Conservation (phyloP, 805 yeast species). For the Crinitomyces ghanaensis region DNA sequence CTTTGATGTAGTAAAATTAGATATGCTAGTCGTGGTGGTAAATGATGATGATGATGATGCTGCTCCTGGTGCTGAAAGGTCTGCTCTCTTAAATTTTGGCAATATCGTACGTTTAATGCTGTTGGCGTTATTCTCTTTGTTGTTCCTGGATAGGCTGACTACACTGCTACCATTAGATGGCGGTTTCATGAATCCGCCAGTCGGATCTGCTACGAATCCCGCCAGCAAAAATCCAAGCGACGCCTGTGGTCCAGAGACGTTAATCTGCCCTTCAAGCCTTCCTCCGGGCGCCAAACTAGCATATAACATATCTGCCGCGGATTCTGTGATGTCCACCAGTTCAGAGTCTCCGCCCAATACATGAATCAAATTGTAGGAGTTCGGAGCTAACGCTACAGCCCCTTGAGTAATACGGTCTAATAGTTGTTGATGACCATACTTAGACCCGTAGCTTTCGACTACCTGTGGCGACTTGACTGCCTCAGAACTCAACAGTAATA, state of each 20-base stretch:
- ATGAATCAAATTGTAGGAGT: slow-evolving; percentile 19
- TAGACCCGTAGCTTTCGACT: slow-evolving; percentile 5
- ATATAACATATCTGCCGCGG: slow-evolving; percentile 21
- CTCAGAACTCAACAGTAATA: slow-evolving; percentile 8
- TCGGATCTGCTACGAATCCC: slow-evolving; percentile 42
- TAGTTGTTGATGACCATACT: slow-evolving; percentile 23
- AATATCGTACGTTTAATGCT: slow-evolving; percentile 6
- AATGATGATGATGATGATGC: not conserved
- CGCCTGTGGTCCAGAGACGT: slow-evolving; percentile 4
- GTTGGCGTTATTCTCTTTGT: slow-evolving; percentile 13
- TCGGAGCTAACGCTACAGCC: slow-evolving; percentile 22
- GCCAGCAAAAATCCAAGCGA: slow-evolving; percentile 50
- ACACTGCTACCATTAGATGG: slow-evolving; percentile 21
- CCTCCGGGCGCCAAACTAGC: slow-evolving; percentile 24
- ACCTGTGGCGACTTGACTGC: slow-evolving; percentile 7
- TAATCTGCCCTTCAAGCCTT: slow-evolving; percentile 20
- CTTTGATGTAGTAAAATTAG: slow-evolving; percentile 32
- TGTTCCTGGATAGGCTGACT: slow-evolving; percentile 13
- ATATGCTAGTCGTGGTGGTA: slow-evolving; percentile 20
- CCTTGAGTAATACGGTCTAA: slow-evolving; percentile 27
- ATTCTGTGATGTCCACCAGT: slow-evolving; percentile 11
- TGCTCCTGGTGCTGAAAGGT: slow-evolving; percentile 19
- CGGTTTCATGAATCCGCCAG: slow-evolving; percentile 47
- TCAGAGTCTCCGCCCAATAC: slow-evolving; percentile 18
- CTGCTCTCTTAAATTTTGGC: slow-evolving; percentile 21